phyloP scores from a whole-genome alignment of 345 rosid genomes.

The Salix udensis region DNA sequence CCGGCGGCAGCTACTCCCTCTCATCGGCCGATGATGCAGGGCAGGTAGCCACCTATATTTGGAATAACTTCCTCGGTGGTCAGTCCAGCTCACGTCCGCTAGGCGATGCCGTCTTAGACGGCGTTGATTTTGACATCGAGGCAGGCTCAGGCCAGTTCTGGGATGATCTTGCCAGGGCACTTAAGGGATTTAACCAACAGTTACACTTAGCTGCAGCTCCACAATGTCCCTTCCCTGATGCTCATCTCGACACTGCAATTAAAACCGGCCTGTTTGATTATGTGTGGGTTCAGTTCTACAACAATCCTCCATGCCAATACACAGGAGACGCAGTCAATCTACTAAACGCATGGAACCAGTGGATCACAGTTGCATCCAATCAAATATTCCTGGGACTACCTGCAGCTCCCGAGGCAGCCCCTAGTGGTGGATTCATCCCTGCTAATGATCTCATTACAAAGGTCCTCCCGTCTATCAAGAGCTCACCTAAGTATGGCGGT shows the following conservation, averaged over 20 bases:
- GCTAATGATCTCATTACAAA: slow-evolving; percentile 11
- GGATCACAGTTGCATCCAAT: slow-evolving; percentile 1
- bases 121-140: slow-evolving; percentile 21
- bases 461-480: slow-evolving; percentile 21
- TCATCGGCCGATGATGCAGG: slow-evolving; percentile 10
- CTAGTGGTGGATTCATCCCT: slow-evolving; percentile 13
- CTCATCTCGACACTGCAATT: slow-evolving; percentile 1
- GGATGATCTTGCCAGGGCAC: slow-evolving; percentile 11
- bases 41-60: slow-evolving; percentile 7
- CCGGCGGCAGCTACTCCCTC: background rate
- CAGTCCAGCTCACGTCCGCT: slow-evolving; percentile 14
- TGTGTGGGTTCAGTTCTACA: slow-evolving; percentile 23
- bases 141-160: slow-evolving; percentile 3
- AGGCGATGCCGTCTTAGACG: slow-evolving; percentile 18
- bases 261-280: slow-evolving; percentile 12
- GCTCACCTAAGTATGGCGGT: slow-evolving; percentile 9
- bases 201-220: slow-evolving; percentile 18
- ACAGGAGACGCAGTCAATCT: background rate
- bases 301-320: slow-evolving; percentile 8
- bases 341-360: slow-evolving; percentile 11
- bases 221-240: slow-evolving; percentile 20
- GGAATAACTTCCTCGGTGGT: slow-evolving; percentile 16
- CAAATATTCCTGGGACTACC: slow-evolving; percentile 17
- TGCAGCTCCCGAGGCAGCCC: slow-evolving; percentile 14
- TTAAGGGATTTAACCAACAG: slow-evolving; percentile 1